A percentile compares a stretch with the other conserved stretches of the same genome.
These are phyloP conservation scores for Westerdykella aurantiaca DNA, from an alignment of 2,329 filamentous ascomycete genomes.

Conservation along the genomic window DNA sequence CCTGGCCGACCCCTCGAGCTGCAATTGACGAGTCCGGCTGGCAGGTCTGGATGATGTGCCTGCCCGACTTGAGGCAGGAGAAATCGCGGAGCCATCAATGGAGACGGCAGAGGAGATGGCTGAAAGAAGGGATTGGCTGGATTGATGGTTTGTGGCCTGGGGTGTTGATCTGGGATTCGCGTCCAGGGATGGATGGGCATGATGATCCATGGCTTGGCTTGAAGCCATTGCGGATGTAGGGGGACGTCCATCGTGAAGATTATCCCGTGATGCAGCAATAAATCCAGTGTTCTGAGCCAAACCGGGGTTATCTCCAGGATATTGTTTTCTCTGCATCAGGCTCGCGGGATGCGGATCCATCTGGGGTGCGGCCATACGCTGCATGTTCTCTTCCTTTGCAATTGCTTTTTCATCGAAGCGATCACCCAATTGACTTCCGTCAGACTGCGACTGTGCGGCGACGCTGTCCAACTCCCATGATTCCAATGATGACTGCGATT, in stretches of 20 bases:
- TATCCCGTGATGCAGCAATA: too few relatives aligned
- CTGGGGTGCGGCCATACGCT: too few relatives aligned
- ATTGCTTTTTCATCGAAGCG: slow-evolving; percentile 12
- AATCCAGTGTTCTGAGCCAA: too few relatives aligned
- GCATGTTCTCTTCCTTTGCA: too few relatives aligned
- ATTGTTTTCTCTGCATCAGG: slow-evolving; percentile 3
- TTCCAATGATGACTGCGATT: slow-evolving; percentile 25
- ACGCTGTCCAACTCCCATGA: slow-evolving; percentile 29
- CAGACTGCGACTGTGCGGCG: slow-evolving; percentile 20
- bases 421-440: slow-evolving; percentile 18
- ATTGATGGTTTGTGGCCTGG: slow-evolving; percentile 16
- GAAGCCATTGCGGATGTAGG: too few relatives aligned
- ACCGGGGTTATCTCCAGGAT: too few relatives aligned
- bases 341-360: too few relatives aligned
- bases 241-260: too few relatives aligned
- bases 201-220: too few relatives aligned
- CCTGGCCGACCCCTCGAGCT: slow-evolving; percentile 16
- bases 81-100: slow-evolving; percentile 22
- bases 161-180: background rate
- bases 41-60: slow-evolving; percentile 25
- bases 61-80: slow-evolving; percentile 23
- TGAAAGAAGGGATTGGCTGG: slow-evolving; percentile 32
- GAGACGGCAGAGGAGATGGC: slow-evolving; percentile 35
- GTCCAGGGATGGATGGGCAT: too few relatives aligned
- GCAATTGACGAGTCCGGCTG: slow-evolving; percentile 22